Conservation (phyloP, 257 asterid species). For the Jaltomata sinuosa region DNA sequence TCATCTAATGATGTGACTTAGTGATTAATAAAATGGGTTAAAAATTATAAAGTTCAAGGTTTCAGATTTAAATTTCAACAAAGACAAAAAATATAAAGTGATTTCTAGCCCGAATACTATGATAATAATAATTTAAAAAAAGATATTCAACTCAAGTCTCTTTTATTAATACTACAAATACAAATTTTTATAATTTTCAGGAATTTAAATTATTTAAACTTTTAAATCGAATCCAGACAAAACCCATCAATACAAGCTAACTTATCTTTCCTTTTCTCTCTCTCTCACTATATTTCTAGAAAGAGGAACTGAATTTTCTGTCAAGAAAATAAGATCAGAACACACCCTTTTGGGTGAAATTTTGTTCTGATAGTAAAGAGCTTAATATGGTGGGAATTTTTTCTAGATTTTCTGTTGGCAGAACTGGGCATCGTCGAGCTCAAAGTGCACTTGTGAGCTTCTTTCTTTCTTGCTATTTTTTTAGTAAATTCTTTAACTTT, state of each 20-base stretch:
- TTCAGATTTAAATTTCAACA: no score
- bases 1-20: no score
- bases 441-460: constrained; percentile 72
- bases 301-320: background rate
- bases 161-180: no score
- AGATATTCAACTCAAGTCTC: no score
- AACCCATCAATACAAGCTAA: constrained; percentile 9
- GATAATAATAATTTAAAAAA: no score
- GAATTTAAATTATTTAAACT: background rate
- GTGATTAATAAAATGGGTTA: no score
- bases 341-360: background rate
- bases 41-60: no score
- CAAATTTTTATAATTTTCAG: background rate
- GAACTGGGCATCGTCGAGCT: constrained; percentile 58
- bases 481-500: background rate
- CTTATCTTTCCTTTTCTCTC: background rate
- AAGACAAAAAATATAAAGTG: no score
- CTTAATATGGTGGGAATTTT: constrained; percentile 76
- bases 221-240: constrained; percentile 4
- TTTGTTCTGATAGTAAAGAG: background rate
- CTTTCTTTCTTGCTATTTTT: background rate
- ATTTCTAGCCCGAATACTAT: no score
- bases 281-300: background rate
- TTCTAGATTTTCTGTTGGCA: constrained; percentile 65
- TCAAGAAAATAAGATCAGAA: background rate